Evolutionary conservation across 2,329 filamentous ascomycete species (phyloP).

Genomic region (Seiridium cupressi): DNA sequence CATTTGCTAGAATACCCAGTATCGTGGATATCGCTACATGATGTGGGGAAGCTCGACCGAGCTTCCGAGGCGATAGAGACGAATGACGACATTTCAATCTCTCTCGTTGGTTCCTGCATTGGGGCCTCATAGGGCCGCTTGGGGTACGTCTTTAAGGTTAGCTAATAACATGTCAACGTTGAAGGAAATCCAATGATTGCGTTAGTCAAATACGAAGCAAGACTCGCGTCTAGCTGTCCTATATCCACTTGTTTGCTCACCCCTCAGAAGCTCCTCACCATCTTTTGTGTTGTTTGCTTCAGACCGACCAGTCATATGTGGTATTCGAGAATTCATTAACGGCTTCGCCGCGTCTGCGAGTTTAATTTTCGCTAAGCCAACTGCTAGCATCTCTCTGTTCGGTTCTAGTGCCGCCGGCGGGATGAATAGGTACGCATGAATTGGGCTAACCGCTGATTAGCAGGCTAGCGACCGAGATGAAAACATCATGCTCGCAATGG

Average conservation of each 20-base stretch:
- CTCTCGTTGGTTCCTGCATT: background rate
- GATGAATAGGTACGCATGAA: background rate
- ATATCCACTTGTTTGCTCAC: no score
- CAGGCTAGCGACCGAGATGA: background rate
- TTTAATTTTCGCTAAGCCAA: no score
- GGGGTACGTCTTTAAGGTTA: background rate
- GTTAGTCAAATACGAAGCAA: no score
- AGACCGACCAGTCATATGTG: no score
- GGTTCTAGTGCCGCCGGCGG: background rate
- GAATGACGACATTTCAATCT: background rate
- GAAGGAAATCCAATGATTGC: no score
- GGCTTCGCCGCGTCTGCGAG: no score
- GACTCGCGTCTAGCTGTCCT: no score
- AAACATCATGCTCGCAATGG: background rate
- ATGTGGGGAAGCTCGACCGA: background rate
- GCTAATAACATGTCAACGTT: no score
- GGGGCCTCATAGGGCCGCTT: background rate
- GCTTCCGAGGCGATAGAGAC: background rate
- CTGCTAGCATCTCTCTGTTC: background rate
- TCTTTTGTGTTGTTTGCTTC: no score
- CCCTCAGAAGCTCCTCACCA: no score
- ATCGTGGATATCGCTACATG: background rate
- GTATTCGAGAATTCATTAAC: no score
- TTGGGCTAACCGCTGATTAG: background rate
- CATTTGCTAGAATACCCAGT: no score